A percentile compares a stretch with the other conserved stretches of the same genome.
These are phyloP conservation scores for Cystobasidiaceae sp. DNA, from an alignment of 1,284 basidiomycete genomes.

Conservation along the genomic window DNA sequence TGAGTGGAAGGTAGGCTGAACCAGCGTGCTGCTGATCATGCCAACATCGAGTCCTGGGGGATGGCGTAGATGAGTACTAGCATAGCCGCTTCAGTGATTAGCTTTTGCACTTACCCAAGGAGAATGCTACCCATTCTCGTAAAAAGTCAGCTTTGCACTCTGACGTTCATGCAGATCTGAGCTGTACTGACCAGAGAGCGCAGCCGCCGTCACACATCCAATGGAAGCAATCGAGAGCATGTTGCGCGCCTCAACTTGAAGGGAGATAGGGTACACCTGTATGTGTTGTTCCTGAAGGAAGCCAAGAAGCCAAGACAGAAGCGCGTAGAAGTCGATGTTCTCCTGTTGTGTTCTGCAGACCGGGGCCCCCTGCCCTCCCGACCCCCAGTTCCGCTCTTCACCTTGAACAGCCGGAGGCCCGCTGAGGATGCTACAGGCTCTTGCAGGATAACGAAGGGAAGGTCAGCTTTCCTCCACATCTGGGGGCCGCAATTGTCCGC, in stretches of 20 bases:
- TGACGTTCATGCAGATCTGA: background rate
- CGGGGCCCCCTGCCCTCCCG: no score
- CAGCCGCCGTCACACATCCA: background rate
- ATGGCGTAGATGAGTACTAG: background rate
- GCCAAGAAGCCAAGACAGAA: no score
- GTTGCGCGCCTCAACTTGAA: background rate
- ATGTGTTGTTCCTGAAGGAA: no score
- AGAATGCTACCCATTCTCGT: background rate
- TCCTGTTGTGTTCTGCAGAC: no score
- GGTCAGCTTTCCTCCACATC: no score
- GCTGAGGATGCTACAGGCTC: no score
- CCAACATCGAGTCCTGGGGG: background rate
- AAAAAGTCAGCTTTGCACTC: background rate
- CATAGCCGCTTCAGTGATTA: background rate
- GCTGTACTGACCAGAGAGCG: background rate
- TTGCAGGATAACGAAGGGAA: no score
- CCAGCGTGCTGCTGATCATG: background rate
- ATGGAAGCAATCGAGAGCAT: background rate
- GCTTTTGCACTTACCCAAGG: background rate
- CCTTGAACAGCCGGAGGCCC: no score
- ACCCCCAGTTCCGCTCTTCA: no score
- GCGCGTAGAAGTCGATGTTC: no score
- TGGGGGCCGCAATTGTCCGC: no score
- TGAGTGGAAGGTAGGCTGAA: background rate
- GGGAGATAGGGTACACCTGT: no score